Conservation (phyloP, 2,329 filamentous ascomycete species). For the Aspergillus piperis region DNA sequence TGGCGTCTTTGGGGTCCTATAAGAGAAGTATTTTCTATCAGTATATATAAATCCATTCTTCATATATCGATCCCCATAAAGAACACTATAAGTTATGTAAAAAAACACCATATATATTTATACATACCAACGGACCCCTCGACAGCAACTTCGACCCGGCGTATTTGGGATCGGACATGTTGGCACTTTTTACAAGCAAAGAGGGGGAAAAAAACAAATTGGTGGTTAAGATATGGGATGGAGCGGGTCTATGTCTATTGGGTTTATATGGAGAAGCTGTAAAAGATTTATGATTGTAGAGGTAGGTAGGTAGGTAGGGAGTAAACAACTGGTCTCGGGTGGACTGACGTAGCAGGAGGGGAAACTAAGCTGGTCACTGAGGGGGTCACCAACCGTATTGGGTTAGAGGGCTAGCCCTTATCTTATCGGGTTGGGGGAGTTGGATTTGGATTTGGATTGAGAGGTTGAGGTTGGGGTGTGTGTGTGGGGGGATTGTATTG, state of each 20-base stretch:
- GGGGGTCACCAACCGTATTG: neutral
- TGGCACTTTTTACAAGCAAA: neutral
- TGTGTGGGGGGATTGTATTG: no score
- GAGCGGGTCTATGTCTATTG: no score
- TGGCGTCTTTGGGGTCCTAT: slow-evolving; percentile 42
- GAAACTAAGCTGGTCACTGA: neutral
- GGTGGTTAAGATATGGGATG: neutral
- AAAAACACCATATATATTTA: neutral
- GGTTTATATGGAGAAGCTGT: no score
- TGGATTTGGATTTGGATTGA: no score
- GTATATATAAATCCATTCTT: no score
- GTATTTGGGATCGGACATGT: slow-evolving; percentile 17
- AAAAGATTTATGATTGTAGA: neutral
- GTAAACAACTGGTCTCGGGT: neutral
- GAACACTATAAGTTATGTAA: no score
- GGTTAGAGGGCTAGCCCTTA: slow-evolving; percentile 5
- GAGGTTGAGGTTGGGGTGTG: no score
- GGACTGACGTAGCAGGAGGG: slow-evolving; percentile 1
- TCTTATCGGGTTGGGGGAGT: neutral
- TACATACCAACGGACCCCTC: slow-evolving; percentile 37
- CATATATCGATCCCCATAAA: no score
- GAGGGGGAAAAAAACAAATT: neutral
- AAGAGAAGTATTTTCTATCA: no score
- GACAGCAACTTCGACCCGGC: slow-evolving; percentile 35
- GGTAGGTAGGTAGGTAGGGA: neutral